phyloP scores from a whole-genome alignment of 2,329 filamentous ascomycete species.

The Trichoderma hamatum region DNA sequence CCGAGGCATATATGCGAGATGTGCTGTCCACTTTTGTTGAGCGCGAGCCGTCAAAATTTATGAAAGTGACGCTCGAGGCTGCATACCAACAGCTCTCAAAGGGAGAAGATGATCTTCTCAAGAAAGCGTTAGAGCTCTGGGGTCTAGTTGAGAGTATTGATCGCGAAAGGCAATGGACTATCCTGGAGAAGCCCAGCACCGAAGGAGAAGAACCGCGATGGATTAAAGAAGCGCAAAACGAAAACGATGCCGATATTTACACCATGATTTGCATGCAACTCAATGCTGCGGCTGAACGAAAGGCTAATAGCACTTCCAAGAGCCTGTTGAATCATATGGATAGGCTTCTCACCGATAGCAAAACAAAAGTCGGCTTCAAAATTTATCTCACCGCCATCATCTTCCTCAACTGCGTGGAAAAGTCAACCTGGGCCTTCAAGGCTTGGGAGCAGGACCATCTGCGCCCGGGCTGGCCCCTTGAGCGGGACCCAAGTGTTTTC shows the following conservation, averaged over 20 bases:
- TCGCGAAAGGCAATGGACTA: constrained; percentile 64
- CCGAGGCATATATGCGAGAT: constrained; percentile 63
- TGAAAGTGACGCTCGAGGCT: constrained; percentile 60
- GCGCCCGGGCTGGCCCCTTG: constrained; percentile 63
- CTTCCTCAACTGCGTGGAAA: constrained; percentile 67
- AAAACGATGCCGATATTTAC: constrained; percentile 59
- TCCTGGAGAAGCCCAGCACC: constrained; percentile 52
- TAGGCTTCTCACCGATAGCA: constrained; percentile 62
- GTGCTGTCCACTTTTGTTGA: constrained; percentile 61
- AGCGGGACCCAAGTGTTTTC: constrained; percentile 58
- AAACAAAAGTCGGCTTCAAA: constrained; percentile 61
- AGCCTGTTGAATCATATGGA: constrained; percentile 63
- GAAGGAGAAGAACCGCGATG: constrained; percentile 47
- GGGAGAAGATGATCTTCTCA: constrained; percentile 57
- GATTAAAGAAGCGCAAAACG: constrained; percentile 53
- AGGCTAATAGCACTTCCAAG: constrained; percentile 62
- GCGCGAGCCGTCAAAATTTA: constrained; percentile 62
- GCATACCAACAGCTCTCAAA: constrained; percentile 51
- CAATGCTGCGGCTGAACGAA: constrained; percentile 65
- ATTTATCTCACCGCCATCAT: constrained; percentile 65
- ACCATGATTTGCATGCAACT: constrained; percentile 66
- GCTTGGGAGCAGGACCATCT: constrained; percentile 67
- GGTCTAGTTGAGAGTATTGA: constrained; percentile 67
- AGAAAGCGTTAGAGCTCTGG: constrained; percentile 65
- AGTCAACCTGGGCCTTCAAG: constrained; percentile 70